phyloP scores from a whole-genome alignment of 2,329 filamentous ascomycete species.

The Neonectria punicea region DNA sequence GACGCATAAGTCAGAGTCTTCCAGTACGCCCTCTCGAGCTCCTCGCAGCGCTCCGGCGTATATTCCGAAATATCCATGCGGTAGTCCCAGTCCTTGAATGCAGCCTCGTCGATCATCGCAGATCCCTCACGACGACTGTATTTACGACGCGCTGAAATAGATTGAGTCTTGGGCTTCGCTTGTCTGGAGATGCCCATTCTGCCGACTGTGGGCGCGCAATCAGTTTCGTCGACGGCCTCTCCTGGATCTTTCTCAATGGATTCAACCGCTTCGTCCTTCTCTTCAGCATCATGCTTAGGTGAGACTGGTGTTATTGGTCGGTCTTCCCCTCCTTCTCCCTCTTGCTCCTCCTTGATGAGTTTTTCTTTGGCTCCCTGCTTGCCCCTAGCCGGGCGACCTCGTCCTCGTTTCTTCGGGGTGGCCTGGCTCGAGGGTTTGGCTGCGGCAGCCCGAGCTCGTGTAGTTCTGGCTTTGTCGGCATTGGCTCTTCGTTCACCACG shows the following conservation, averaged over 20 bases:
- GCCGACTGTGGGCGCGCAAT: constrained; percentile 49
- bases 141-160: constrained; percentile 87
- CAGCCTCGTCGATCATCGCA: constrained; percentile 86
- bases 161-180: constrained; percentile 72
- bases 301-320: constrained; percentile 70
- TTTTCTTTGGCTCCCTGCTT: constrained; percentile 50
- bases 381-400: constrained; percentile 52
- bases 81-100: constrained; percentile 93
- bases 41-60: constrained; percentile 90
- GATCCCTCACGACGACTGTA: constrained; percentile 83
- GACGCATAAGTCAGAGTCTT: constrained; percentile 95
- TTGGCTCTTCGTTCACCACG: constrained; percentile 82
- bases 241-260: constrained; percentile 62
- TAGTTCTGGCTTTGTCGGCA: constrained; percentile 61
- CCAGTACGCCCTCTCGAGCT: constrained; percentile 96
- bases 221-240: constrained; percentile 58
- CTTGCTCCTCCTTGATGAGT: constrained; percentile 50
- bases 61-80: constrained; percentile 88
- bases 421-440: constrained; percentile 47
- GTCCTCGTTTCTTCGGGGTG: constrained; percentile 52
- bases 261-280: constrained; percentile 52
- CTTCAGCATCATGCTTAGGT: constrained; percentile 54
- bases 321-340: constrained; percentile 58
- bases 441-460: constrained; percentile 52
- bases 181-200: constrained; percentile 62